Conservation (phyloP, 306 rosid genomes). For the Citrullus mucosospermus region DNA sequence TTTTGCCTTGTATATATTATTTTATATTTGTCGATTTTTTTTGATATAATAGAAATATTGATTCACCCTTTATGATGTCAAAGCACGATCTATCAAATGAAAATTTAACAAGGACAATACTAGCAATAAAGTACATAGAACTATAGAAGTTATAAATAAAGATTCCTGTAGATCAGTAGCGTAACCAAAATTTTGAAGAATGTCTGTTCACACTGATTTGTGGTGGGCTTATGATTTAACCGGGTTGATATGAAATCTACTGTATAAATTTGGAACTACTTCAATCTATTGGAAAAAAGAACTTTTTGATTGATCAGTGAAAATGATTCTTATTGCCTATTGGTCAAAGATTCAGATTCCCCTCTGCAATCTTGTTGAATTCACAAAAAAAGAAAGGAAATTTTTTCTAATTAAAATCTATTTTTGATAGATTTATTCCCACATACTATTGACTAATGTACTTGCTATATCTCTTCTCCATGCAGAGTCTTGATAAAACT, state of each 20-base stretch:
- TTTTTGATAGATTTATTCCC: background rate
- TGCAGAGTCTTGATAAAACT: slow-evolving; percentile 59
- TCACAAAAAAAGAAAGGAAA: too few relatives aligned
- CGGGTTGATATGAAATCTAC: background rate
- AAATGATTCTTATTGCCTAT: too few relatives aligned
- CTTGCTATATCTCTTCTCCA: background rate
- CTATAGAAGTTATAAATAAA: background rate
- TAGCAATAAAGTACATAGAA: background rate
- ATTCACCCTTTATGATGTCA: background rate
- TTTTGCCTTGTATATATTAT: too few relatives aligned
- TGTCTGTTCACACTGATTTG: background rate
- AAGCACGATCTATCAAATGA: background rate
- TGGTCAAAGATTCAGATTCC: too few relatives aligned
- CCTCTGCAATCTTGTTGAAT: background rate
- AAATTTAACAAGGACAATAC: background rate
- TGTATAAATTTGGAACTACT: background rate
- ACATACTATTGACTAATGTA: background rate
- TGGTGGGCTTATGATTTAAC: background rate
- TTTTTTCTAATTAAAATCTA: too few relatives aligned
- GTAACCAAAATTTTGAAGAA: background rate
- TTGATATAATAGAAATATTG: background rate
- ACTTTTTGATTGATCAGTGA: background rate
- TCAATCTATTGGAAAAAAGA: background rate
- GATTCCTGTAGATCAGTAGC: background rate
- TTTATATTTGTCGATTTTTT: background rate